Percentiles rank a stretch among this genome's conserved stretches.
Conservation (phyloP, 345 rosid genomes). For the Ceriops decandra region DNA sequence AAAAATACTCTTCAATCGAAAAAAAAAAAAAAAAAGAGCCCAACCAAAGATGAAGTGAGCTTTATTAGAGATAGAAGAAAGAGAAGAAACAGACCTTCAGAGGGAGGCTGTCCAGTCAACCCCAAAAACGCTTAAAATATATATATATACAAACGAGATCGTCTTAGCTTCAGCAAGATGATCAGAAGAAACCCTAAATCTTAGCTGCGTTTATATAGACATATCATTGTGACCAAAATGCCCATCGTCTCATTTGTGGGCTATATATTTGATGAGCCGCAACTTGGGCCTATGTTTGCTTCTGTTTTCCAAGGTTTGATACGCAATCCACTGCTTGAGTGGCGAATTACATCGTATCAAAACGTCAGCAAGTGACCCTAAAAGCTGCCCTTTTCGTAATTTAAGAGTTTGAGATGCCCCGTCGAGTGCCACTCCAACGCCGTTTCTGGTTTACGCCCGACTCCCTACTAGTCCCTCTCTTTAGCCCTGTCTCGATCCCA, state of each 20-base stretch:
- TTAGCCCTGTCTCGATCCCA: not conserved
- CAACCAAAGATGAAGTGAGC: too few relatives aligned
- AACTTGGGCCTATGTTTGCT: too few relatives aligned
- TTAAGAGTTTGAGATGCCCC: too few relatives aligned
- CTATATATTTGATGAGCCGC: not conserved
- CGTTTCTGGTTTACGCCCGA: slow-evolving; percentile 1
- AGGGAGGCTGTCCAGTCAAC: not conserved
- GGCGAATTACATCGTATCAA: too few relatives aligned
- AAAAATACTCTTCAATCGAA: not conserved
- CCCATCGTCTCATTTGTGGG: not conserved
- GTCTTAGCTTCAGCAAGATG: not conserved
- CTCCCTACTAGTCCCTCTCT: not conserved
- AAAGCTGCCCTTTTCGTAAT: too few relatives aligned
- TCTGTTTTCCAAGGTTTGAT: too few relatives aligned
- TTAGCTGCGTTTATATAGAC: not conserved
- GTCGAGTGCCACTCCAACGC: too few relatives aligned
- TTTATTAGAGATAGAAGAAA: too few relatives aligned
- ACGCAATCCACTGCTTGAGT: too few relatives aligned
- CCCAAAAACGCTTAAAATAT: too few relatives aligned
- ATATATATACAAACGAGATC: too few relatives aligned
- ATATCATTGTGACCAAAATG: not conserved
- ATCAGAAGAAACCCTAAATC: slow-evolving; percentile 15
- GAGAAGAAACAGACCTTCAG: not conserved
- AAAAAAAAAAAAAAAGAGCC: not conserved
- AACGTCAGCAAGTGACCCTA: too few relatives aligned